Percentiles rank a stretch among this genome's conserved stretches.
Conservation (phyloP, 2,329 filamentous ascomycete species). For the Trichoderma sp. region DNA sequence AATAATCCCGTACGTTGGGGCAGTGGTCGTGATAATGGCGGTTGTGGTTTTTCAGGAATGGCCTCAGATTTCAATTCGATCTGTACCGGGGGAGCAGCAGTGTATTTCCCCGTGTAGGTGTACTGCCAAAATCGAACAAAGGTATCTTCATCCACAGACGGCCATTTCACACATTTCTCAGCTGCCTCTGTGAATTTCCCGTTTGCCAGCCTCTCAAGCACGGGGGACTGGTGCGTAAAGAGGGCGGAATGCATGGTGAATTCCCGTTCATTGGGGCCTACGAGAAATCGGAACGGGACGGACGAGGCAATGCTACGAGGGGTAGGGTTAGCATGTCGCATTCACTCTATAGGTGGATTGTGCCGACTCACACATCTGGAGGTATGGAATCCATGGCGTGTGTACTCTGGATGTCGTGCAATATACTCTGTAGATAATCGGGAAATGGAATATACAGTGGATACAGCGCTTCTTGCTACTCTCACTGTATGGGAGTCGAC, state of each 20-base stretch:
- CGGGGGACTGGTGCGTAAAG: constrained; percentile 18
- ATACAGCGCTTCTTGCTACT: neutral
- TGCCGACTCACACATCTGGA: neutral
- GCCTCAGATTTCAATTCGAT: neutral
- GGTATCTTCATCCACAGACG: constrained; percentile 17
- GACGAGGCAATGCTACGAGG: constrained; percentile 3
- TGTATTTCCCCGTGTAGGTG: constrained; percentile 20
- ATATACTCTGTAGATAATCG: too few relatives aligned
- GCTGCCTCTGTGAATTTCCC: constrained; percentile 16
- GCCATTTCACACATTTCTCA: constrained; percentile 17
- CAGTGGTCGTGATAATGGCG: neutral
- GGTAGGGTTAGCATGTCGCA: neutral
- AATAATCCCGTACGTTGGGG: too few relatives aligned
- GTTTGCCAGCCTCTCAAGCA: constrained; percentile 17
- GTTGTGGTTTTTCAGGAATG: neutral
- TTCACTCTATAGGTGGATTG: neutral
- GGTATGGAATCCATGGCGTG: neutral
- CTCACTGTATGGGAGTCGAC: neutral
- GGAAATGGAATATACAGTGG: too few relatives aligned
- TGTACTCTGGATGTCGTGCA: too few relatives aligned
- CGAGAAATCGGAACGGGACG: constrained; percentile 17
- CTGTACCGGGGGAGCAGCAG: neutral
- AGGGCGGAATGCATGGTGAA: constrained; percentile 22
- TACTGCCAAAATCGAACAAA: constrained; percentile 22
- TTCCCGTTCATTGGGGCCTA: constrained; percentile 15